Conservation (phyloP, 169 alveolate species). For the Plasmodium blacklocki region DNA sequence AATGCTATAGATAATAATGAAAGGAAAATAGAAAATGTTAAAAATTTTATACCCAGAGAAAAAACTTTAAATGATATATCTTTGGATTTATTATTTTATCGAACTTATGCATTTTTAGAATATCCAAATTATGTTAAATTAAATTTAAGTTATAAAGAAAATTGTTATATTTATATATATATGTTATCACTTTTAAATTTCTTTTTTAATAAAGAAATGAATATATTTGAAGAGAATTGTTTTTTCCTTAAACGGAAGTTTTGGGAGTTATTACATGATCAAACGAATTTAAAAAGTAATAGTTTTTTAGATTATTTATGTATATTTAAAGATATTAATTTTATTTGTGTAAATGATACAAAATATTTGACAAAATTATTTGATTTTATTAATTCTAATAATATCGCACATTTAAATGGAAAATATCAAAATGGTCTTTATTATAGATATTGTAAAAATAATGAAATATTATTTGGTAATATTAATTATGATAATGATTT, state of each 20-base stretch:
- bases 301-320: constrained; percentile 43
- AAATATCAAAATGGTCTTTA: too few species aligned
- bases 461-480: too few species aligned
- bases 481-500: too few species aligned
- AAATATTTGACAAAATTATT: constrained; percentile 27
- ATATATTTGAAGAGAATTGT: constrained; percentile 49
- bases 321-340: constrained; percentile 28
- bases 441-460: too few species aligned
- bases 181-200: constrained; percentile 24
- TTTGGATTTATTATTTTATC: constrained; percentile 29
- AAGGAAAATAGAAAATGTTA: neutral
- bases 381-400: neutral
- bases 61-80: constrained; percentile 25
- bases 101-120: constrained; percentile 48
- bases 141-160: constrained; percentile 18
- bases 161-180: constrained; percentile 28
- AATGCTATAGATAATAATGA: neutral
- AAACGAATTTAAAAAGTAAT: constrained; percentile 36
- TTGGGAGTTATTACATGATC: constrained; percentile 58
- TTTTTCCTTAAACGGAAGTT: constrained; percentile 50
- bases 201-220: constrained; percentile 36
- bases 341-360: constrained; percentile 16
- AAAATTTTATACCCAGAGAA: neutral
- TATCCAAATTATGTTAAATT: constrained; percentile 54
- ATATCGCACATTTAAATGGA: too few species aligned